These are phyloP conservation scores for Oidium heveae DNA, from an alignment of 2,329 filamentous ascomycete species.

Conservation along the genomic window DNA sequence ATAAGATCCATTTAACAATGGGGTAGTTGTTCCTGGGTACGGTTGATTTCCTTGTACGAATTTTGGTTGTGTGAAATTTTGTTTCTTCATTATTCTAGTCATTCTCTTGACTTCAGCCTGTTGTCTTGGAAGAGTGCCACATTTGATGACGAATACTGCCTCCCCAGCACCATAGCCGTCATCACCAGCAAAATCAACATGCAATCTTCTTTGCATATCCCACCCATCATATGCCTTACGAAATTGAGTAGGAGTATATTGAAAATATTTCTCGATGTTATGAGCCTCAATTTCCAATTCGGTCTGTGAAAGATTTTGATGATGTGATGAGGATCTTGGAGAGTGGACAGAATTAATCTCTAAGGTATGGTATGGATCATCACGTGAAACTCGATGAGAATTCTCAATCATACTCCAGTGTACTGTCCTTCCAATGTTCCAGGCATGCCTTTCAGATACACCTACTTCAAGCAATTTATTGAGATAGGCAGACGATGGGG, in stretches of 20 bases:
- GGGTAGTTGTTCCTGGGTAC: no score
- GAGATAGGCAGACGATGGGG: conserved; percentile 30
- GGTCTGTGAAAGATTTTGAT: conserved; percentile 42
- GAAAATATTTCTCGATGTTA: conserved; percentile 56
- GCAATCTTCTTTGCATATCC: conserved; percentile 71
- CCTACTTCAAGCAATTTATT: conserved; percentile 21
- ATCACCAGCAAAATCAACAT: conserved; percentile 73
- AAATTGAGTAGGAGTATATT: conserved; percentile 52
- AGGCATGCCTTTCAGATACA: conserved; percentile 40
- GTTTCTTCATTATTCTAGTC: conserved; percentile 22
- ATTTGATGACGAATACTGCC: conserved; percentile 45
- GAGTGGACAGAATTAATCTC: conserved; percentile 51
- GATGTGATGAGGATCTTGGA: conserved; percentile 50
- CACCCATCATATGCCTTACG: conserved; percentile 56
- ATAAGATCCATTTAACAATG: background rate
- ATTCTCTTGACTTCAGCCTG: conserved; percentile 28
- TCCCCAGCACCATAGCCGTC: conserved; percentile 58
- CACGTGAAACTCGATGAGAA: conserved; percentile 44
- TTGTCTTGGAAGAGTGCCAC: conserved; percentile 21
- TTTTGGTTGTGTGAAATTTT: conserved; percentile 7
- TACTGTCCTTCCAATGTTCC: conserved; percentile 54
- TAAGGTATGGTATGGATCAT: conserved; percentile 47
- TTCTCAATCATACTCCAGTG: conserved; percentile 62
- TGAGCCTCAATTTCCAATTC: conserved; percentile 53
- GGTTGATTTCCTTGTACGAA: background rate